Evolutionary conservation across 305 asterid species (phyloP).

Genomic region (Rubia balearica): DNA sequence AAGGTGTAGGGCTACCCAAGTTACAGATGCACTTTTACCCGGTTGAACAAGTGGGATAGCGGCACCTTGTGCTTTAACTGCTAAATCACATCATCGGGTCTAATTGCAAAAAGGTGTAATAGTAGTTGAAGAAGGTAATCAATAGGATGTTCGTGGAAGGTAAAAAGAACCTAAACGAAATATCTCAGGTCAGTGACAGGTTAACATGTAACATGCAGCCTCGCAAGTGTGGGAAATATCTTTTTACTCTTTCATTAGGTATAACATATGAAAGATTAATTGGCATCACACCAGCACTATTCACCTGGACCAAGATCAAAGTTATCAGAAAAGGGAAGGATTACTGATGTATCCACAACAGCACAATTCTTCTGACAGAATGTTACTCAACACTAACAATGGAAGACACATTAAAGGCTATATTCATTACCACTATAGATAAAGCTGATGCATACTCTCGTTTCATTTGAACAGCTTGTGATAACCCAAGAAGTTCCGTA

Average conservation of each 20-base stretch:
- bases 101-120: slow-evolving; percentile 94
- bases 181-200: not conserved
- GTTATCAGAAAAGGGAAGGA: slow-evolving; percentile 7
- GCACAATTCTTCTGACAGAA: not conserved
- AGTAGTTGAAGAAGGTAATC: slow-evolving; percentile 96
- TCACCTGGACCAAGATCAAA: slow-evolving; percentile 50
- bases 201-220: slow-evolving; percentile 4
- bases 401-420: not conserved
- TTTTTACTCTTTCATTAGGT: not conserved
- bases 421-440: not conserved
- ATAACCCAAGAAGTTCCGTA: too few relatives aligned
- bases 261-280: slow-evolving; percentile 58
- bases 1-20: slow-evolving; percentile 55
- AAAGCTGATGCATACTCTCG: not conserved
- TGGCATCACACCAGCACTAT: slow-evolving; percentile 98
- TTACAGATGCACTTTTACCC: slow-evolving; percentile 85
- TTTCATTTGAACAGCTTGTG: not conserved
- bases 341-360: not conserved
- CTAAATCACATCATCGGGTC: slow-evolving; percentile 93
- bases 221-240: not conserved
- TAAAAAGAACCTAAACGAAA: slow-evolving; percentile 62
- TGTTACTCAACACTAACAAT: too few relatives aligned
- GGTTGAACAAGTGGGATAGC: slow-evolving; percentile 87
- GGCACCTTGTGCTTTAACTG: slow-evolving; percentile 99
- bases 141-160: slow-evolving; percentile 67